These are phyloP conservation scores for Sordariomycetes sp. DNA, from an alignment of 2,329 filamentous ascomycete genomes.

Conservation along the genomic window DNA sequence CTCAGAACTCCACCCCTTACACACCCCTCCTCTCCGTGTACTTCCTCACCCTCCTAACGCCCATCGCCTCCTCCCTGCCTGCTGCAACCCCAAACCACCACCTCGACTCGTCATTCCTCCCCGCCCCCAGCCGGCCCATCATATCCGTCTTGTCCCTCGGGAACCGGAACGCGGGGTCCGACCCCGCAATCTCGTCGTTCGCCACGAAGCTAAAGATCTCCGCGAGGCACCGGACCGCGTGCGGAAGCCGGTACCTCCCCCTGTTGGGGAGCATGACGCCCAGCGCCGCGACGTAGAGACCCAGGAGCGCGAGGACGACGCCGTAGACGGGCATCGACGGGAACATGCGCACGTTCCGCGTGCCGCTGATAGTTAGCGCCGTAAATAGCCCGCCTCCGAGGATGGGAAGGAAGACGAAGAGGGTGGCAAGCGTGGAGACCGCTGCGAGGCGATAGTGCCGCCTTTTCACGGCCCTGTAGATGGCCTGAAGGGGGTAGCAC, in stretches of 20 bases:
- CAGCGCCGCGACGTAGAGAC: constrained; percentile 58
- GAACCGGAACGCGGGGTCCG: constrained; percentile 63
- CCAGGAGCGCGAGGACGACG: constrained; percentile 59
- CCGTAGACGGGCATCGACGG: constrained; percentile 65
- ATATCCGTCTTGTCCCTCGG: constrained; percentile 59
- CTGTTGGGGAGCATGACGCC: constrained; percentile 50
- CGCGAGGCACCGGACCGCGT: constrained; percentile 60
- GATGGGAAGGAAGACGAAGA: constrained; percentile 54
- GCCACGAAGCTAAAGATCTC: constrained; percentile 71
- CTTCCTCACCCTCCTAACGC: constrained; percentile 30
- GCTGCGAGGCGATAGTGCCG: constrained; percentile 56
- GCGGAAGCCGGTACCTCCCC: constrained; percentile 55
- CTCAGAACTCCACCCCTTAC: neutral
- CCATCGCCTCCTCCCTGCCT: constrained; percentile 29
- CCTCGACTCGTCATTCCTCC: constrained; percentile 32
- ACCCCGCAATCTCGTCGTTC: constrained; percentile 53
- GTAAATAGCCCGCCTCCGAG: constrained; percentile 64
- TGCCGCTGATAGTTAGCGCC: constrained; percentile 48
- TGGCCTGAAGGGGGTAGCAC: constrained; percentile 50
- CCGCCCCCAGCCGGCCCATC: constrained; percentile 53
- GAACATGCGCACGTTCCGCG: constrained; percentile 50
- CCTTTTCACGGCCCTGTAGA: constrained; percentile 46
- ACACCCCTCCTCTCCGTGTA: constrained; percentile 30
- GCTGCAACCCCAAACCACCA: constrained; percentile 38
- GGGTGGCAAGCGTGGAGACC: constrained; percentile 45